Base-by-base conservation (phyloP, 768 basidiomycete species). In the Amanita molliuscula region DNA sequence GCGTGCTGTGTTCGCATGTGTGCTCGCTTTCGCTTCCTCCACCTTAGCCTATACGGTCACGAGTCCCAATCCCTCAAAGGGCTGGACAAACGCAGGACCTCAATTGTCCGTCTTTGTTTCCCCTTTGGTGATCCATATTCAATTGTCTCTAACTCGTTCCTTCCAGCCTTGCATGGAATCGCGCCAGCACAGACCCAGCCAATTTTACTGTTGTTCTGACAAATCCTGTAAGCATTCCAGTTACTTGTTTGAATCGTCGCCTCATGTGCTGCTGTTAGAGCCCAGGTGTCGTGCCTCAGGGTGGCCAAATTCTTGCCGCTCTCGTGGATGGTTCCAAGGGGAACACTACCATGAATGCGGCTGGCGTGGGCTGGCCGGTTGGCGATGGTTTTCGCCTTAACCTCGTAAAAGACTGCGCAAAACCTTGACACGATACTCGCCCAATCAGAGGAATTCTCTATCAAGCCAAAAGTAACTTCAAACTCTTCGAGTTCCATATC, bases 201-300 rank as follows among this genome's bases (percentile, higher is more conserved):
- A 88, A 77, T 66, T 90, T 92, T 64, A 77, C 84, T 11, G 72
- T 75, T 43, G 67, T 88, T 44, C 72, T 94, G 42, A 73, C 71
- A 54, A 86, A 87, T 67, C 62, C 71, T 60, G 87, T 81, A 48
- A 38, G 73, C 62, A 2, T 31, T 34, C 8, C 0, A 16, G 20
- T 13, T 20, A 41, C 35, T 31, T 40, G 26, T 20, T 3, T 51
- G 9, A 18, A 20, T 20, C 33, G n/a, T 46, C 23, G 20, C 35
- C 53, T 50, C 34, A 43, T 45, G 35, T 34, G 29, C 37, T 44
- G 36, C 35, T 36, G 20, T 49, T 52, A 77, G 77, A 63, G 69
- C 53, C 58, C 61, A 18, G 31, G 55, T 13, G 56, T 65, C 21
- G 56, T 69, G 52, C 58, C 65, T 46, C 63, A 55, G n/a, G 54